Conservation (phyloP, 176 grass and related monocot species). For the Raddia distichophylla region DNA sequence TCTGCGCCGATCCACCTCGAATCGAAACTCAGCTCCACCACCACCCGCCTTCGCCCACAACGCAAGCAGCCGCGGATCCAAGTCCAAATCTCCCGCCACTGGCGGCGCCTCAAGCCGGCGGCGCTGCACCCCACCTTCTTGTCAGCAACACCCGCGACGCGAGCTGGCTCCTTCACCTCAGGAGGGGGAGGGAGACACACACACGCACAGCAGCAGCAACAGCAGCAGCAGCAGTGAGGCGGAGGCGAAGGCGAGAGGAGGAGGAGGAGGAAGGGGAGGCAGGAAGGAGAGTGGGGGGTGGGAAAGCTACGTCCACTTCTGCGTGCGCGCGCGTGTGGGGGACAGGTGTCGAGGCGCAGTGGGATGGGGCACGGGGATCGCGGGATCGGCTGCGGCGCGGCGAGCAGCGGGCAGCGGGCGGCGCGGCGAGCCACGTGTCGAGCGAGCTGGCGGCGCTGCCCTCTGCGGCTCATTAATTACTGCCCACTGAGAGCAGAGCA, state of each 20-base stretch:
- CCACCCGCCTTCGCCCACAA: neutral
- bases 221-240: neutral
- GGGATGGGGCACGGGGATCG: neutral
- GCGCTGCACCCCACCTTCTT: neutral
- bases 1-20: conserved; percentile 38
- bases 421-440: conserved; percentile 1
- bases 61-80: conserved; percentile 31
- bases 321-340: neutral
- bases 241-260: too few relatives aligned
- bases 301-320: conserved; percentile 50
- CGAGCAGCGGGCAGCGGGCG: conserved; percentile 37
- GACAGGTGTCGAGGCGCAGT: conserved; percentile 43
- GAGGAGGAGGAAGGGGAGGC: neutral
- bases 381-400: conserved; percentile 34
- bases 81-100: neutral
- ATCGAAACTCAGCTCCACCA: neutral
- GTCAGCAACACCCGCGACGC: neutral
- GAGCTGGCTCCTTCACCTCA: neutral
- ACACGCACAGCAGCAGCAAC: neutral
- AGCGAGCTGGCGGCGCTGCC: neutral
- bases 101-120: conserved; percentile 9
- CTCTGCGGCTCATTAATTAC: too few relatives aligned
- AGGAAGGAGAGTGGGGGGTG: too few relatives aligned
- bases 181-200: neutral
- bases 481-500: too few relatives aligned